Base-by-base conservation (phyloP, 148 eudicot genomes). In the Persicaria maculosa region DNA sequence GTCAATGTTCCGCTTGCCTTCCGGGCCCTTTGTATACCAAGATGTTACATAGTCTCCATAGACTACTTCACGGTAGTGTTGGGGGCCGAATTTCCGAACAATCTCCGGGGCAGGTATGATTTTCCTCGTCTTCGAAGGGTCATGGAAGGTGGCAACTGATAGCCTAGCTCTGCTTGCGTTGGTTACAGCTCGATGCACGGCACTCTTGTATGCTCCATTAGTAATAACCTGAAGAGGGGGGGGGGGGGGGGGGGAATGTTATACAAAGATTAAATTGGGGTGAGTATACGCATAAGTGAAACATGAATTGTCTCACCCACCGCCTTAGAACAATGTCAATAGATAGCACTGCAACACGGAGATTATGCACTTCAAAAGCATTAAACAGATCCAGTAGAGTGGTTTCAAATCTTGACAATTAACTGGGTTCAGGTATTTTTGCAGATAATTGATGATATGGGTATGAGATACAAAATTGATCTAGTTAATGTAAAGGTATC, bases 1-100 rank as follows among this genome's bases (percentile, higher is more conserved):
- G 78, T 92, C 99, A 52, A 95, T 79, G 74, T 95, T 92, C 14
- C 97, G 85, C 77, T 84, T 95, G 70, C 97, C 99, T 77, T 92
- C 96, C 0, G 99, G 99, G 25, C 99, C 99, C 58, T 90, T 90
- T 0, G 97, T 85, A 83, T 95, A 95, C 97, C 99, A 95, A 22
- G 97, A 92, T 10, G 83, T 80, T 44, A 95, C 96, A 81, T 89
- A 88, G 76, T 95, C 97, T n/a, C 97, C 99, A 50, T 95, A 95
- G 15, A 84, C 78, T 48, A 90, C 90, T 46, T 81, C 81, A n/a
- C 78, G 82, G 57, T 85, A 95, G 50, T 54, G 77, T 16, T 82
- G 89, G 48, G 81, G 85, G 7, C 78, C 79, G 68, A 80, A 71
- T 48, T 77, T 74, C n/a, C 47, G 74, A 15, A 80, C 78, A 71